Percentiles rank a stretch among this genome's conserved stretches.
Conservation (phyloP, 2,329 filamentous ascomycete genomes). For the Lecanicillium sp. region DNA sequence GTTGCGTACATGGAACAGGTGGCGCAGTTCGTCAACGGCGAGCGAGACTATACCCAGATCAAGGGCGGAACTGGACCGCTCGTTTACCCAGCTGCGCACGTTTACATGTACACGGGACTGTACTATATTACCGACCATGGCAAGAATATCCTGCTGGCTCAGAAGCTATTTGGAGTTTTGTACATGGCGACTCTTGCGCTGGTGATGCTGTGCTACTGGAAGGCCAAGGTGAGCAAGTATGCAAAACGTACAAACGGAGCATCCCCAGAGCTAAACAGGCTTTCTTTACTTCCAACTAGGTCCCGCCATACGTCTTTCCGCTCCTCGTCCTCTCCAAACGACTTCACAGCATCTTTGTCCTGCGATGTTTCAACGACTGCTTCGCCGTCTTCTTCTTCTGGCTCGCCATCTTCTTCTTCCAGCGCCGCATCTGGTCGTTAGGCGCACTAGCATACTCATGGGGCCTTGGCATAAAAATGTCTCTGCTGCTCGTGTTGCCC, state of each 20-base stretch:
- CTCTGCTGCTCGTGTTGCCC: slow-evolving; percentile 71
- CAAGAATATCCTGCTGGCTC: slow-evolving; percentile 67
- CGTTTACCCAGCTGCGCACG: slow-evolving; percentile 89
- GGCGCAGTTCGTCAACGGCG: slow-evolving; percentile 67
- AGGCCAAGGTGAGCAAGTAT: slow-evolving; percentile 53
- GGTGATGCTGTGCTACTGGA: slow-evolving; percentile 75
- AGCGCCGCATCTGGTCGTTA: slow-evolving; percentile 64
- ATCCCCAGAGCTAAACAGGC: neutral
- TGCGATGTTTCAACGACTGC: slow-evolving; percentile 93
- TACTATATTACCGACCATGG: slow-evolving; percentile 73
- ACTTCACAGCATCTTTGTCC: slow-evolving; percentile 84
- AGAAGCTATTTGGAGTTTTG: slow-evolving; percentile 70
- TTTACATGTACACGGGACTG: slow-evolving; percentile 79
- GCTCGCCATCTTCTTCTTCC: slow-evolving; percentile 69
- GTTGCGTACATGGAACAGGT: slow-evolving; percentile 94
- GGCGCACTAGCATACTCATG: slow-evolving; percentile 67
- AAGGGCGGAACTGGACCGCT: slow-evolving; percentile 84
- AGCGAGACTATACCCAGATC: slow-evolving; percentile 81
- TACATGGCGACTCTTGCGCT: slow-evolving; percentile 70
- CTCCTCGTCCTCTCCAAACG: slow-evolving; percentile 84
- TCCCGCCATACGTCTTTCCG: slow-evolving; percentile 79
- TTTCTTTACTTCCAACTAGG: slow-evolving; percentile 34
- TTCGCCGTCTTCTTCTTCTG: slow-evolving; percentile 81
- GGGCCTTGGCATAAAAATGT: slow-evolving; percentile 94
- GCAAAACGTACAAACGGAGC: neutral